Evolutionary conservation across 2,329 filamentous ascomycete species (phyloP).

Genomic region (Penicillium sclerotiorum): DNA sequence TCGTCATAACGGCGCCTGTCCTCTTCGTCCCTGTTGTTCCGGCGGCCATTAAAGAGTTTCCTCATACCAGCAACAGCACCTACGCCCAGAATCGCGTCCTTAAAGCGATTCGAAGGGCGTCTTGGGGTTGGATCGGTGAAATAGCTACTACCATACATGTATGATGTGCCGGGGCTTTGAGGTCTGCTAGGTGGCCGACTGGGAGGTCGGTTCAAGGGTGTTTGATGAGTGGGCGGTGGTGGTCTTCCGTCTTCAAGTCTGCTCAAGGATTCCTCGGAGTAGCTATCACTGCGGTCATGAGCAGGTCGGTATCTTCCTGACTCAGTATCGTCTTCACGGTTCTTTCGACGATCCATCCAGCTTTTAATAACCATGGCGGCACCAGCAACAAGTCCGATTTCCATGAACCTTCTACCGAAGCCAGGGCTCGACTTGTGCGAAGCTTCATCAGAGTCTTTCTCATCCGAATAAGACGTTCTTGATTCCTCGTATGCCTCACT

Average conservation of each 20-base stretch:
- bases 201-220: slow-evolving; percentile 37
- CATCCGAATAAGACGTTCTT: slow-evolving; percentile 64
- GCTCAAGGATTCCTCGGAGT: slow-evolving; percentile 45
- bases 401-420: slow-evolving; percentile 63
- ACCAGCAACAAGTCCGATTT: slow-evolving; percentile 64
- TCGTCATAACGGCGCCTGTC: slow-evolving; percentile 63
- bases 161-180: slow-evolving; percentile 39
- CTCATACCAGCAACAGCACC: slow-evolving; percentile 64
- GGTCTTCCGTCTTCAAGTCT: slow-evolving; percentile 57
- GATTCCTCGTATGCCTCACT: slow-evolving; percentile 47
- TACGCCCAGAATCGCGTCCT: slow-evolving; percentile 65
- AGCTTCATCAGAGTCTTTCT: slow-evolving; percentile 64
- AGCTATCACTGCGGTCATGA: slow-evolving; percentile 49
- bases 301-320: slow-evolving; percentile 57
- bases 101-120: slow-evolving; percentile 52
- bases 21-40: slow-evolving; percentile 56
- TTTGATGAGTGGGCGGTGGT: slow-evolving; percentile 37
- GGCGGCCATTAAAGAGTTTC: slow-evolving; percentile 65
- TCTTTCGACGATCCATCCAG: slow-evolving; percentile 58
- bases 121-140: slow-evolving; percentile 50
- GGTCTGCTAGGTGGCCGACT: slow-evolving; percentile 36
- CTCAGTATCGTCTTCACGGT: slow-evolving; percentile 57
- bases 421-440: slow-evolving; percentile 47
- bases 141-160: slow-evolving; percentile 45
- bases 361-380: slow-evolving; percentile 64